Base-by-base conservation (phyloP, 306 rosid species). In the Arachis hypogaea region DNA sequence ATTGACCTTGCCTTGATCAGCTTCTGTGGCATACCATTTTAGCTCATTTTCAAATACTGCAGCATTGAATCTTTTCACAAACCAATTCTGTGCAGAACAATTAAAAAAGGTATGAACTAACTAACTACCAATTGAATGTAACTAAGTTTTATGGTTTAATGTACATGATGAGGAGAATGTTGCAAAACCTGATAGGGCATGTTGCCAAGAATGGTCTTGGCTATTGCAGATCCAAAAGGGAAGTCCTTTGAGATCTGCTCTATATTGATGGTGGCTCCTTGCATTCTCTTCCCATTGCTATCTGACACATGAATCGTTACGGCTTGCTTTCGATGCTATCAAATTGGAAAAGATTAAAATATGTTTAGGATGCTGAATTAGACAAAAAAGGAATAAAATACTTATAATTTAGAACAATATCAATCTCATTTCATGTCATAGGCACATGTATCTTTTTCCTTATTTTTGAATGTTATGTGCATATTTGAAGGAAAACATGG, bases 1-100 rank as follows among this genome's bases (percentile, higher is more conserved):
- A 67, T 89, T 80, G 29, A 84, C 52, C 22, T 73, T 76, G 10
- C 98, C 95, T 75, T 80, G 87, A n/a, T 94, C 59, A 6, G 94
- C 91, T 43, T 94, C 97, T n/a, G 96, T 94, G 40, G 96, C 95
- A 29, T 88, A 88, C 97, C 98, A 94, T 58, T 94, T 94, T 5
- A 94, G 96, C 68, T 94, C 98, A 51, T 94, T 94, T 71, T 94
- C 98, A 11, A 94, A 94, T 1, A 94, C 97, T 5, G 87, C 91
- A 0, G 97, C 91, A 58, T 94, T 89, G 87, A 93, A 93, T 65
- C 98, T 74, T 80, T 86, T 83, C 5, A 80, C 83, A 75, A 94
- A 91, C 98, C 98, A 91, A 11, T 88, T 78, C 96, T 92, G 88
- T 55, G 22, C 28, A 5, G 58, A 52, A 52, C 29, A 52, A 52